Base-by-base conservation (phyloP, 768 basidiomycete species). In the Rossbeevera mucosa region DNA sequence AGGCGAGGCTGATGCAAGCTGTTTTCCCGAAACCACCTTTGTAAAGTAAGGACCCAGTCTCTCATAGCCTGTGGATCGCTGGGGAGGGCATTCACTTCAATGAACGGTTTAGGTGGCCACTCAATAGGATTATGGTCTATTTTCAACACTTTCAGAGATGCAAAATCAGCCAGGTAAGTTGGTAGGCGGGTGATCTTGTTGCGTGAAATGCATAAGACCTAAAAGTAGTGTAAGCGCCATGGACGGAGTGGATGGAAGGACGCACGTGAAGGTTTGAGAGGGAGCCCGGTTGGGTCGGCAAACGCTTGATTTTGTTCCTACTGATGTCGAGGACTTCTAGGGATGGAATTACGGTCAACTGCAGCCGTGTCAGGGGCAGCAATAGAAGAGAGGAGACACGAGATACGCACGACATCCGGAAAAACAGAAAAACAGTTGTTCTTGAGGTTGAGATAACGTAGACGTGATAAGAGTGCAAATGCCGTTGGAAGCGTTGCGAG, bases 311-410 rank as follows among this genome's bases (percentile, higher is more conserved):
- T 71, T 86, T 91, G 73, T 99, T 99, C 58, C 90, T 84, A 58
- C 91, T 94, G 40, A 99, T 79, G 68, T 99, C 96, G 57, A 99
- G 74, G 53, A 94, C 95, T 71, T 99, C 95, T 50, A 99, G 77
- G 6, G 86, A 86, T 3, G 86, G 82, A 74, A 98, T 83, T 16
- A 82, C 73, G 42, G 89, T 91, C 41, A 96, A 76, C 94, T 95
- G 59, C 12, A 41, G 29, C 20, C 28, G 18, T 20, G 49, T 70
- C 28, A 64, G 58, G 41, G 22, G 11, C 12, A 25, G 21, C 14
- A 50, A 36, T 29, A 22, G 44, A 50, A 52, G 36, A 52, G 36
- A 56, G 47, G 40, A 13, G 41, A 56, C 22, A 28, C 44, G 36
- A 12, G 50, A 31, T 29, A 79, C 91, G 60, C 64, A 97, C 94